Conservation (phyloP, 176 grass and related monocot species). For the Eragrostis curvula region DNA sequence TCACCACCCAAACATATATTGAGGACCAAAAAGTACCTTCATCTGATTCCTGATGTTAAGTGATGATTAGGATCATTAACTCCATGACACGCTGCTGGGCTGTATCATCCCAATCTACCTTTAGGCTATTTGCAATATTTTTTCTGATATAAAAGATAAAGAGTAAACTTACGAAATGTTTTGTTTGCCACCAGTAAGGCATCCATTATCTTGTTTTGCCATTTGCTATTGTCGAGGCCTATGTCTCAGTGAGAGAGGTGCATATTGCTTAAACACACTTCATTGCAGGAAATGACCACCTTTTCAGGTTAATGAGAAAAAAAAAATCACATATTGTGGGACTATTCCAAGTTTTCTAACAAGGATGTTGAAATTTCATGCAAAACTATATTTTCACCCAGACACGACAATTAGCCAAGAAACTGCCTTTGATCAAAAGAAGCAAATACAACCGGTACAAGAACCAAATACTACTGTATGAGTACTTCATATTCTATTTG, state of each 20-base stretch:
- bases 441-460: too few relatives aligned
- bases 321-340: neutral
- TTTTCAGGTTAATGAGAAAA: neutral
- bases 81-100: neutral
- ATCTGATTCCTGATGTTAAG: neutral
- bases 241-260: neutral
- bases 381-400: neutral
- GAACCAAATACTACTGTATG: too few relatives aligned
- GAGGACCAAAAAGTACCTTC: neutral
- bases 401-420: neutral
- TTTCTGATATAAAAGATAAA: neutral
- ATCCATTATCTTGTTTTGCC: neutral
- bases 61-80: neutral
- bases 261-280: neutral
- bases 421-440: neutral
- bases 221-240: neutral
- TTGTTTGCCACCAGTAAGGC: neutral
- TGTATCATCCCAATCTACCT: neutral
- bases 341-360: neutral
- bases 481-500: too few relatives aligned
- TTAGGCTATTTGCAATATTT: neutral
- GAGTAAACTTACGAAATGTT: neutral
- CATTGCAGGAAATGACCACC: neutral
- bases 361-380: neutral
- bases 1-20: constrained; percentile 8